Base-by-base conservation (phyloP, 495 filamentous ascomycete genomes). In the Penicillium cinerascens region DNA sequence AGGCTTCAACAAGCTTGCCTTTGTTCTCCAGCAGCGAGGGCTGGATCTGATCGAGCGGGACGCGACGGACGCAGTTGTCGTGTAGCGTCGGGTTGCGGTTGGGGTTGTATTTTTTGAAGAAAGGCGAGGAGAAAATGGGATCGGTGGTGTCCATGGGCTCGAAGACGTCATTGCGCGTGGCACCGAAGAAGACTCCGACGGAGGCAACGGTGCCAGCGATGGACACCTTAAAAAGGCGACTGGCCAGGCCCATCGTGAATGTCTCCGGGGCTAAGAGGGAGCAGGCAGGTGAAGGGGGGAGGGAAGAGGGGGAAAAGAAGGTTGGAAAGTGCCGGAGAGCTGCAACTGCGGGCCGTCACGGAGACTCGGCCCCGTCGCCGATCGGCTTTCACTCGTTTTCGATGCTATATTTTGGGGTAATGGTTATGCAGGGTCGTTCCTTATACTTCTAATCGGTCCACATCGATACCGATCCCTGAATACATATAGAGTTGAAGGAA, bases 1-100 rank as follows among this genome's bases (percentile, higher is more conserved):
- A 86, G 43, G 80, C 80, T 50, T 82, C 73, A 7, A 77, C 77
- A 37, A 87, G 70, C 47, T 76, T 81, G 51, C 77, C 76, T 61
- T 84, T 74, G 60, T 78, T 74, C 66, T 85, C 74, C 9, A 87
- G 68, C 49, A 91, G 70, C 50, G 82, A 72, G 2, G 87, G 83
- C 48, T 80, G 79, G 38, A 91, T 82, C 61, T 83, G 80, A 29
- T 61, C 64, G 23, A 91, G 67, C 0, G 83, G 82, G 11, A 91
- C 76, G 29, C 70, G 72, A 55, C 85, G 80, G 44, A 86, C 63
- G 48, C 78, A 83, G 16, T 86, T 57, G 58, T 91, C 87, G 49
- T 86, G 78, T 10, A 76, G 75, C 0, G 77, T 72, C 0, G 85
- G 77, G 69, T 87, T 87, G 20, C 71, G 61, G 40, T 79, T 77